Base-by-base conservation (phyloP, 2,329 filamentous ascomycete species). In the Graphium sp. region DNA sequence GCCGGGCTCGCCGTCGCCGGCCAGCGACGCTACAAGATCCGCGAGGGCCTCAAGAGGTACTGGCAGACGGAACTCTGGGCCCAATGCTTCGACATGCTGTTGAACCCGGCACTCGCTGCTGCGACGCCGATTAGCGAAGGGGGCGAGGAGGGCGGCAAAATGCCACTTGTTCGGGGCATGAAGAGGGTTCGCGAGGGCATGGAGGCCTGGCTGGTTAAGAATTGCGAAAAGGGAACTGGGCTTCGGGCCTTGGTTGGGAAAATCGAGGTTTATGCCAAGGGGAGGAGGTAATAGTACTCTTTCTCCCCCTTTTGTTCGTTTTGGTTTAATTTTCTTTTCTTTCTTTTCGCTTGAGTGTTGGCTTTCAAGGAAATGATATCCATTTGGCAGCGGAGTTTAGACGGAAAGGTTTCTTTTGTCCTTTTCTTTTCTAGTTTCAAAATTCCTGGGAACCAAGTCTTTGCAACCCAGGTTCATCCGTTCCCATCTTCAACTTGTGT, bases 1-100 rank as follows among this genome's bases (percentile, higher is more conserved):
- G 78, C 45, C 6, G 32, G 32, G 7, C 63, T 62, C 2, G 52
- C 75, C 2, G 67, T 66, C n/a, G 60, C 60, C 4, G 58, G 51
- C 6, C 67, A 63, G 2, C 74, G 79, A 45, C 73, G 64, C 26
- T 95, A 93, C 55, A 71, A 66, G 37, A 73, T 94, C 38, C 69
- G 77, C 29, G 87, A 94, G 52, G 69, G 61, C 10, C 55, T 95
- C 35, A 98, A 98, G 59, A 58, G 89, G 24, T 98, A 98, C 53
- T 98, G 89, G 89, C 85, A 95, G 59, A 78, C 74, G 27, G 84
- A 93, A 28, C 70, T 95, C 24, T 98, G 89, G 89, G 54, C 47
- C 3, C 73, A 79, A 34, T 74, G 78, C 26, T 92, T 98, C 48
- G 78, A 85, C 38, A 42, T 95, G 33, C 54, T 95, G 38, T 59